Percentiles rank a stretch among this genome's conserved stretches.
Evolutionary conservation across 257 asterid genomes (phyloP).

Genomic region (Nemophila menziesii): DNA sequence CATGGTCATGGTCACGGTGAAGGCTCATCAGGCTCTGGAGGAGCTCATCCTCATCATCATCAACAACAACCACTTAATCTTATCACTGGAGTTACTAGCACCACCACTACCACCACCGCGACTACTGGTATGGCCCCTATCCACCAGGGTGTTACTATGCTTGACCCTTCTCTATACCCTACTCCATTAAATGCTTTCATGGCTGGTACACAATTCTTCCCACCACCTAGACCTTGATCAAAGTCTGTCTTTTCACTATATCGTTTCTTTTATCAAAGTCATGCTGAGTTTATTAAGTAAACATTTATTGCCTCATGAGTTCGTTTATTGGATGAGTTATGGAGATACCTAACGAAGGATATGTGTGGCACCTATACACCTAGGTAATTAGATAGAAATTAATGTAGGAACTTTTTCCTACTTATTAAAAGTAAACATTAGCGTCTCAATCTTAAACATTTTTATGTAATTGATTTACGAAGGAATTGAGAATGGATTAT

Average conservation of each 20-base stretch:
- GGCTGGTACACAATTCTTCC: slow-evolving; percentile 90
- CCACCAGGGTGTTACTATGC: slow-evolving; percentile 25
- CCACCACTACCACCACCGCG: slow-evolving; percentile 9
- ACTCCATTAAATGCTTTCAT: slow-evolving; percentile 42
- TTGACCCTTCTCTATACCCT: slow-evolving; percentile 50
- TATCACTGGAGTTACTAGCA: slow-evolving; percentile 12
- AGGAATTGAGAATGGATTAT: neutral
- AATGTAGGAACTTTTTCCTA: no score
- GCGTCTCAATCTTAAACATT: no score
- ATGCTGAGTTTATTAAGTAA: neutral
- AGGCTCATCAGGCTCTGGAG: slow-evolving; percentile 29
- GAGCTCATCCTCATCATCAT: slow-evolving; percentile 9
- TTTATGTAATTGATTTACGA: no score
- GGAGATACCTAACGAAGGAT: neutral
- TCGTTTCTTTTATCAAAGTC: neutral
- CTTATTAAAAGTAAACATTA: no score
- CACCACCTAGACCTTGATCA: slow-evolving; percentile 53
- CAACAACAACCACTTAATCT: slow-evolving; percentile 28
- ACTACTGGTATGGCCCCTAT: slow-evolving; percentile 10
- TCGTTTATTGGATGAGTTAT: slow-evolving; percentile 3
- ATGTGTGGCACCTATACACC: slow-evolving; percentile 5
- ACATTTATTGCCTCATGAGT: slow-evolving; percentile 7
- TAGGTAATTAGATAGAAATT: slow-evolving; percentile 4
- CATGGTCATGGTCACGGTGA: slow-evolving; percentile 11
- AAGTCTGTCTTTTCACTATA: neutral